Evolutionary conservation across 73 alveolate species (phyloP).

Genomic region (Tetrahymena elliotti): DNA sequence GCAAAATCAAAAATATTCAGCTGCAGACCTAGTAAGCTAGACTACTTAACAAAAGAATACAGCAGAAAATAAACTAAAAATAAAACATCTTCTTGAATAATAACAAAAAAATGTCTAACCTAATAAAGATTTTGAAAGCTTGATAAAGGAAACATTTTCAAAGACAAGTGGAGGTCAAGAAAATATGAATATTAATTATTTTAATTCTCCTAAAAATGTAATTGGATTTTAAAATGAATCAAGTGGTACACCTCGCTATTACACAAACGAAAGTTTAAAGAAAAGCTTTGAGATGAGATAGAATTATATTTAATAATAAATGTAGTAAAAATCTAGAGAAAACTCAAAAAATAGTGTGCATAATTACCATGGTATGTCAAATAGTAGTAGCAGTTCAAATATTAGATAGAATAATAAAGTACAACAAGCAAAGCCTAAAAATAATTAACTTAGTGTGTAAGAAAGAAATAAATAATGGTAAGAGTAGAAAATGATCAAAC

Average conservation of each 20-base stretch:
- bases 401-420: background rate
- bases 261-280: background rate
- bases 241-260: background rate
- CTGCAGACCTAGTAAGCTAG: background rate
- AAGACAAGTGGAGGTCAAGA: background rate
- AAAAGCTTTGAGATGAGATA: background rate
- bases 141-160: background rate
- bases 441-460: background rate
- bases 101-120: background rate
- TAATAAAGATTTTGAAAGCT: background rate
- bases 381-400: background rate
- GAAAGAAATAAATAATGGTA: background rate
- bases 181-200: background rate
- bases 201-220: background rate
- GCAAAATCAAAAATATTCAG: background rate
- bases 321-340: background rate
- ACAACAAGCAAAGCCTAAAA: background rate
- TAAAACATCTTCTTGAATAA: background rate
- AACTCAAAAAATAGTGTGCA: background rate
- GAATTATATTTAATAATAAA: background rate
- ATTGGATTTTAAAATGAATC: background rate
- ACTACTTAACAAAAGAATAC: background rate
- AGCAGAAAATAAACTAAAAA: background rate
- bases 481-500: background rate
- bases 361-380: background rate